Base-by-base conservation (phyloP, 345 rosid species). In the Salix koriyanagi region DNA sequence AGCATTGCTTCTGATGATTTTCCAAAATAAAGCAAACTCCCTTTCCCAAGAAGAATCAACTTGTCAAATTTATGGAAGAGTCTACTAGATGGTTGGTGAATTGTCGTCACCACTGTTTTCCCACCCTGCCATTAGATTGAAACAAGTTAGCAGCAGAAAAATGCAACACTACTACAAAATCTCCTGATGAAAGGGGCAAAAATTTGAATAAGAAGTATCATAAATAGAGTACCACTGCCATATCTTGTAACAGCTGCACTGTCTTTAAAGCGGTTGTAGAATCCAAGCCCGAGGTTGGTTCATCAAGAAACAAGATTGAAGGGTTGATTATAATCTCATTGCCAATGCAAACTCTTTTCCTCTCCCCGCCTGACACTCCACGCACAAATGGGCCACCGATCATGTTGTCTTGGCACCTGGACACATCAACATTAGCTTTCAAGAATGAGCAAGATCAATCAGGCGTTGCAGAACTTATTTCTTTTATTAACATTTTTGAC, bases 271-370 rank as follows among this genome's bases (percentile, higher is more conserved):
- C 99, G 39, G 99, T 96, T 6, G 99, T 96, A 64, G 99, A 96
- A 74, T 96, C 99, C 86, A 96, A 87, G 54, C 99, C 99, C 0
- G 99, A 96, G 64, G 99, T 96, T 39, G 99, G 98, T 85, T 96
- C 99, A 71, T 96, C 99, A 28, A 96, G 99, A 82, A 96, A 89
- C 79, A 96, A 76, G 58, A 96, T 83, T 60, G 98, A 96, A 66
- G 99, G 99, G 79, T 96, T 96, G 82, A 96, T 89, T 79, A 96
- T 85, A 75, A 96, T 92, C 86, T 96, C 99, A 67, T 86, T 96
- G 41, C 99, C 99, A n/a, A 96, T 91, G 61, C 91, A 90, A 32
- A 93, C 99, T 82, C 99, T 84, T 81, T 93, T 96, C 87, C 99
- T 89, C 77, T 96, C 99, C 65, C 99, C 99, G 46, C 99, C 99